Evolutionary conservation across 1,139 yeast genomes (phyloP), one percentile per base, ranked within the genome.

Genomic region (Zygoascus meyerae): DNA sequence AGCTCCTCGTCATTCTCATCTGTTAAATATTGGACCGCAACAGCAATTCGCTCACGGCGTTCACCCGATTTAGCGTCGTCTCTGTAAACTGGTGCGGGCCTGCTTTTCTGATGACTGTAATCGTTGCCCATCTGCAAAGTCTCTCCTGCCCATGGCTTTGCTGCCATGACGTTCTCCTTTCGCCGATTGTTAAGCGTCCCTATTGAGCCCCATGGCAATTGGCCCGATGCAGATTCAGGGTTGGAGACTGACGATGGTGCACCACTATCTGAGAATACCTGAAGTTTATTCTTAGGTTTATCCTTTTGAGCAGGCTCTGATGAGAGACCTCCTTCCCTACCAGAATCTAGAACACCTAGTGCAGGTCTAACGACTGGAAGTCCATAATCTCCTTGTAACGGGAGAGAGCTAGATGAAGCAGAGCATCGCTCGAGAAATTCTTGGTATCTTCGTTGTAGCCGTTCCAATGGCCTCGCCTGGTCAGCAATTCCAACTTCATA

Each of bases 91-190:
- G 51, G 46, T 11, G 45, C 31, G 28, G 44, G 40, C 11, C 34
- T 40, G 16, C 37, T 15, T 10, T 28, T 32, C 10, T 12, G 29
- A n/a, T 18, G 39, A 11, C 18, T 21, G 29, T 42, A 42, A 39
- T 51, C 31, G 35, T 52, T 35, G 48, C 55, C 4, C 44, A 51
- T 35, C 59, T 64, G 56, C 18, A 82, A 52, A 0, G 69, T 70
- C 57, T 83, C 83, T 0, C 92, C 94, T 1, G 69, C 69, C 87
- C 94, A 83, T 0, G 83, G 77, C n/a, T 67, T 70, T 0, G 90
- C 73, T 2, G 69, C 68, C 33, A 78, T 48, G 1, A 65, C 66
- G 57, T 87, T 87, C 60, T 87, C 96, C 60, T 86, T 85, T 44
- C 71, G 71, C 47, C 86, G 65, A 6, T 70, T 65, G 9, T 70